Evolutionary conservation across 1,284 basidiomycete species (phyloP).

Genomic region (Ceratobasidium sp.): DNA sequence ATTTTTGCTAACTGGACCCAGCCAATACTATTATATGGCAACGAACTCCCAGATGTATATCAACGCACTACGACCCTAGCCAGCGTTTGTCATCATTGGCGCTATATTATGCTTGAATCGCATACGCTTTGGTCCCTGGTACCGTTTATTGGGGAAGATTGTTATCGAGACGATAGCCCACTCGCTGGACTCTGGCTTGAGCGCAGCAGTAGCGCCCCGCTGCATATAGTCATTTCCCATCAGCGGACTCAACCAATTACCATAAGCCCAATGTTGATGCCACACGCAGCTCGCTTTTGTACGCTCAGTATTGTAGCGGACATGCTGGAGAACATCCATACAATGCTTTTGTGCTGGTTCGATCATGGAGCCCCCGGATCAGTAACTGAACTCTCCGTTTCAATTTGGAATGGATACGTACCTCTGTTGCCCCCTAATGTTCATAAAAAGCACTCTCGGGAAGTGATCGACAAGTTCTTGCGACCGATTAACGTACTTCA

Average conservation of each 20-base stretch:
- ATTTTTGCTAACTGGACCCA: neutral
- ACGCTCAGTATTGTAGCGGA: neutral
- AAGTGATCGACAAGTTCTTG: neutral
- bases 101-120: neutral
- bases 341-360: neutral
- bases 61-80: neutral
- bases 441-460: no score
- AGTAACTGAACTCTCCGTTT: neutral
- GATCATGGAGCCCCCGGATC: neutral
- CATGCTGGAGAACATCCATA: neutral
- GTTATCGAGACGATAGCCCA: neutral
- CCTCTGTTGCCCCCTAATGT: no score
- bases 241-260: neutral
- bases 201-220: neutral
- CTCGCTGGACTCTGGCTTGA: neutral
- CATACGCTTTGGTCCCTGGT: neutral
- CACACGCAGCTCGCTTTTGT: neutral
- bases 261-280: neutral
- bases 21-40: neutral
- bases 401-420: neutral
- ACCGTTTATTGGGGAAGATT: neutral
- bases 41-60: neutral
- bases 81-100: constrained; percentile 3
- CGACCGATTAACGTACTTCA: neutral
- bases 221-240: neutral